phyloP scores from a whole-genome alignment of 108 stramenopile species.

The Discostella stelligeroides region DNA sequence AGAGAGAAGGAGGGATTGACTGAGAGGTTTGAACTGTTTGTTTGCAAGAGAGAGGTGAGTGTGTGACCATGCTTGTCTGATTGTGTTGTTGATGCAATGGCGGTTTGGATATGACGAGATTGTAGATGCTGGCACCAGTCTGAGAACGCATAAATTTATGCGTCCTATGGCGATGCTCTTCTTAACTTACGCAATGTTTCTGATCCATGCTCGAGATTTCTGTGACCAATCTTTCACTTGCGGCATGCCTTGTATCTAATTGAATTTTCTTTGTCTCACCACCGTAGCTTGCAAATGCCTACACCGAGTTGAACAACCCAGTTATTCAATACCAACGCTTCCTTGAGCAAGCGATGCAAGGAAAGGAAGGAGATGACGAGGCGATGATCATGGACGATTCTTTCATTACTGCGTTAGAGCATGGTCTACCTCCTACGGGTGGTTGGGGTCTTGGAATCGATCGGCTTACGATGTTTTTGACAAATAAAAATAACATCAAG shows the following conservation, averaged over 20 bases:
- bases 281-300: slow-evolving; percentile 95
- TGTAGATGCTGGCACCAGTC: slow-evolving; percentile 52
- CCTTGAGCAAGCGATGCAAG: slow-evolving; percentile 93
- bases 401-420: slow-evolving; percentile 95
- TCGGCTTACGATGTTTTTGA: slow-evolving; percentile 99
- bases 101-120: slow-evolving; percentile 42
- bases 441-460: slow-evolving; percentile 99
- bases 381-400: slow-evolving; percentile 99
- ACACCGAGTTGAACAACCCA: slow-evolving; percentile 99
- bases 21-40: slow-evolving; percentile 99
- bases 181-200: slow-evolving; percentile 37
- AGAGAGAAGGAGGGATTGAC: slow-evolving; percentile 92
- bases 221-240: not conserved
- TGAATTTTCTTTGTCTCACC: not conserved
- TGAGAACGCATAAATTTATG: slow-evolving; percentile 24
- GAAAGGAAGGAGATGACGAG: slow-evolving; percentile 97
- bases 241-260: slow-evolving; percentile 5
- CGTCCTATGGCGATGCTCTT: slow-evolving; percentile 52
- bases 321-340: slow-evolving; percentile 94
- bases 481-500: slow-evolving; percentile 99
- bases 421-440: slow-evolving; percentile 98
- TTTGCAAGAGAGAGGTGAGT: slow-evolving; percentile 94
- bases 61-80: not conserved
- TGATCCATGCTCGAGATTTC: not conserved
- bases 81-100: not conserved